Percentiles rank a stretch among this genome's conserved stretches.
These are phyloP conservation scores for Rhodotorula graminis DNA, from an alignment of 768 basidiomycete genomes.

Conservation along the genomic window DNA sequence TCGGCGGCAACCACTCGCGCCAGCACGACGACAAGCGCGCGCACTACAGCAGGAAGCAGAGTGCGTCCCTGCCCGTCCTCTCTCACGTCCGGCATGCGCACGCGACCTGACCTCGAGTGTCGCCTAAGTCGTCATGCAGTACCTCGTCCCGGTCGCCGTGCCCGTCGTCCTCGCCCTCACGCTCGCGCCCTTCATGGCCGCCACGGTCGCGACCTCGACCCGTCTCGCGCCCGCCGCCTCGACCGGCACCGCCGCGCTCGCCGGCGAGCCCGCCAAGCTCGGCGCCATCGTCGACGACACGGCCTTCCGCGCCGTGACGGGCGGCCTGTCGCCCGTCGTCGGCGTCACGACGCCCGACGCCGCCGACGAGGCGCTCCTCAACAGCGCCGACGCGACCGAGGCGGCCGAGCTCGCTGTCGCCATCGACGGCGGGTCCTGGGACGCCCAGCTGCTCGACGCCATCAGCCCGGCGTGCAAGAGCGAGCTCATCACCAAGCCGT, in stretches of 20 bases:
- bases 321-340: not conserved
- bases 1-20: not conserved
- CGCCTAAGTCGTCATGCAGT: constrained; percentile 25
- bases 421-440: constrained; percentile 27
- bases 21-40: not conserved
- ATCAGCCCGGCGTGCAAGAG: constrained; percentile 18
- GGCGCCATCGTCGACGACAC: not conserved
- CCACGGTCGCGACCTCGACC: not conserved
- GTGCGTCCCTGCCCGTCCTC: too few species aligned
- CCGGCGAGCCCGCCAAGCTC: not conserved
- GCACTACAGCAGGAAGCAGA: not conserved
- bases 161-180: constrained; percentile 19
- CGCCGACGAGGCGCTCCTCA: not conserved
- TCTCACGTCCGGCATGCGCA: too few species aligned
- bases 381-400: constrained; percentile 10
- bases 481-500: constrained; percentile 7
- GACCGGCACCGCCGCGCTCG: not conserved
- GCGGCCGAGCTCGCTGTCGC: constrained; percentile 12
- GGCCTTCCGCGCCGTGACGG: not conserved
- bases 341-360: not conserved
- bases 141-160: constrained; percentile 15
- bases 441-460: constrained; percentile 15
- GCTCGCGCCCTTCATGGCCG: constrained; percentile 12
- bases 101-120: too few species aligned
- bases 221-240: not conserved